Evolutionary conservation across 257 asterid genomes (phyloP), one percentile per base, ranked within the genome.

Genomic region (Mitragyna speciosa): DNA sequence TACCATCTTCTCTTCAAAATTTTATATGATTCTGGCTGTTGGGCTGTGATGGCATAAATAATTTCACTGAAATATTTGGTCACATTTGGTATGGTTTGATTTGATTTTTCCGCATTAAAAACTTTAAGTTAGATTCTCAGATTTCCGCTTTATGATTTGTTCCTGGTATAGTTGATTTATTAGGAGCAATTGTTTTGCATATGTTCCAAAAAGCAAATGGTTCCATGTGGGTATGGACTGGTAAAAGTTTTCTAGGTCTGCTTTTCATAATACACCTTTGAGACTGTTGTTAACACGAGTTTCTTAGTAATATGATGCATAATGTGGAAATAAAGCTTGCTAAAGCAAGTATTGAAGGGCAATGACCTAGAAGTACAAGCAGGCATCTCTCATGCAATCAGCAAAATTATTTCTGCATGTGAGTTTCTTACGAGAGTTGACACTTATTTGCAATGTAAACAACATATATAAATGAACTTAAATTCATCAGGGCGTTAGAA

Each of bases 401-500:
- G 36, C 68, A 26, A n/a, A 26, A 26, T 63, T 26, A 12, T 26
- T 26, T 63, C 8, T 63, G 7, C 68, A 63, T 26, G 19, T 16
- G 36, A 61, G 6, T 61, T 61, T 61, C 68, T 61, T 61, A 26
- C 11, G 31, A 19, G 28, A 54, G 78, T 54, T 54, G 59, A 30
- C 36, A 16, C 17, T 74, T 16, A 39, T 74, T 30, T 73, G 47
- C 20, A 51, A 73, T 30, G 49, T 51, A 15, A 39, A 45, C n/a
- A 31, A 22, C 28, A 19, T 79, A 49, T 64, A 12, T 75, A 87
- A 83, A 80, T 58, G 36, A 68, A 8, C 73, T 47, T 59, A 51
- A 86, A 71, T 72, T 78, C 72, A 76, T 88, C 89, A 85, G 97
- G 86, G 77, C 72, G 69, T 83, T 80, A 81, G 84, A 87, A 91